Evolutionary conservation across 1,284 basidiomycete genomes (phyloP).

Genomic region (Sanguinoderma infundibulare): DNA sequence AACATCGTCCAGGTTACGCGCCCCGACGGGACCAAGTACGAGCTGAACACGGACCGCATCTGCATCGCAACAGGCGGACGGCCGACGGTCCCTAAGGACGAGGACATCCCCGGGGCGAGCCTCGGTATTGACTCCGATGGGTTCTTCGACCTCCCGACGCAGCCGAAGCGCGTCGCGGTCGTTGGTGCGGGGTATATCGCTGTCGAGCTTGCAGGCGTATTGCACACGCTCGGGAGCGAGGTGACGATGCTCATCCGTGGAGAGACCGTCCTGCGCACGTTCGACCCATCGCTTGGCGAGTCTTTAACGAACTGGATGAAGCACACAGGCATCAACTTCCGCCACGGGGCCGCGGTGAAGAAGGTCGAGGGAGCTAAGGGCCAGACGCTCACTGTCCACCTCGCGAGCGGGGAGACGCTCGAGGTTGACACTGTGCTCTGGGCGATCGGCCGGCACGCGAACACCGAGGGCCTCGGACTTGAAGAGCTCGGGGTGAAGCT

Average conservation of each 20-base stretch:
- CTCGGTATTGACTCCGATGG: constrained; percentile 95
- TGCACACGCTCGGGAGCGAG: constrained; percentile 87
- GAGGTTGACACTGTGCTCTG: constrained; percentile 92
- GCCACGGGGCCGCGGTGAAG: constrained; percentile 78
- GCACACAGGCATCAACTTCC: constrained; percentile 88
- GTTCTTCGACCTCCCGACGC: constrained; percentile 91
- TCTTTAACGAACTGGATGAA: constrained; percentile 94
- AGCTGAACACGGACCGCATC: constrained; percentile 76
- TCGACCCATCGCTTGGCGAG: constrained; percentile 90
- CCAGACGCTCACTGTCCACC: constrained; percentile 69
- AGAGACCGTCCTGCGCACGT: constrained; percentile 90
- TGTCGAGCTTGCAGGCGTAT: constrained; percentile 91
- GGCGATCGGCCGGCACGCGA: constrained; percentile 92
- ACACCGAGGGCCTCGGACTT: constrained; percentile 81
- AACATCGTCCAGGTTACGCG: constrained; percentile 71
- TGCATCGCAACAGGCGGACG: constrained; percentile 88
- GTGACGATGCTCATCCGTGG: constrained; percentile 92
- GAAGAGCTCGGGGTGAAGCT: constrained; percentile 81
- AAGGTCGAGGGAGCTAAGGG: constrained; percentile 80
- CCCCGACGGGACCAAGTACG: constrained; percentile 68
- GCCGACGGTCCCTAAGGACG: constrained; percentile 82
- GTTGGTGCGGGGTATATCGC: constrained; percentile 98
- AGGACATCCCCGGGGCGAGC: constrained; percentile 86
- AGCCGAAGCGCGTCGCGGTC: constrained; percentile 93
- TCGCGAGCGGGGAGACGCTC: constrained; percentile 73